phyloP scores from a whole-genome alignment of 1,139 yeast genomes.

The Suhomyces bolitotheri region DNA sequence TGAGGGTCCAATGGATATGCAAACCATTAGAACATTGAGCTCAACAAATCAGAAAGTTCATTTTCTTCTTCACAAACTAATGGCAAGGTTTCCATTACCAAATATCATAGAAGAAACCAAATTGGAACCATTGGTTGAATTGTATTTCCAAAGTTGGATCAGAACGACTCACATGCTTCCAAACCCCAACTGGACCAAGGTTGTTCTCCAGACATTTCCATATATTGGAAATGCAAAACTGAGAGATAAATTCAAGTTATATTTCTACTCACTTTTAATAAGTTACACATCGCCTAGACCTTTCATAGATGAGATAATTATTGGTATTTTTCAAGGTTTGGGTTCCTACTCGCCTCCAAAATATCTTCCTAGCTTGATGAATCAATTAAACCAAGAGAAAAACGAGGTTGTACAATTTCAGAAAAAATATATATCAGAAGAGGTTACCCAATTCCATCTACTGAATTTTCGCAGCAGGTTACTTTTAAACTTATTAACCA shows the following conservation, averaged over 20 bases:
- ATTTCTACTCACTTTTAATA: constrained; percentile 31
- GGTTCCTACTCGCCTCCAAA: constrained; percentile 28
- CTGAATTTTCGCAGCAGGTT: constrained; percentile 24
- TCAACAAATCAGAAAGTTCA: constrained; percentile 4
- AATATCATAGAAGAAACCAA: constrained; percentile 25
- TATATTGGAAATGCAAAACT: constrained; percentile 42
- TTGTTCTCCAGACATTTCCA: constrained; percentile 41
- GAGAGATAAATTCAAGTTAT: constrained; percentile 37
- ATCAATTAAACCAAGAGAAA: constrained; percentile 21
- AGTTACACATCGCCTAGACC: constrained; percentile 22
- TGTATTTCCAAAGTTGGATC: constrained; percentile 34
- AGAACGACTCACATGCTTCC: constrained; percentile 19
- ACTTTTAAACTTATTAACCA: constrained; percentile 23
- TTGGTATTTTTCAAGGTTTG: constrained; percentile 26
- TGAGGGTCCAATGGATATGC: too few relatives aligned
- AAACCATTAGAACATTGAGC: not conserved
- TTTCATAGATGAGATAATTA: constrained; percentile 26
- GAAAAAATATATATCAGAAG: constrained; percentile 21
- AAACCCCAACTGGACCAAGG: constrained; percentile 37
- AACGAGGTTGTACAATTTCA: constrained; percentile 21
- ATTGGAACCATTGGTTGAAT: constrained; percentile 28
- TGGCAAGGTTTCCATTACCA: constrained; percentile 41
- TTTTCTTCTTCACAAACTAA: constrained; percentile 16
- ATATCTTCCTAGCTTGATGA: constrained; percentile 27
- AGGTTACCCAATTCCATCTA: constrained; percentile 21